phyloP scores from a whole-genome alignment of 2,329 filamentous ascomycete species.

The Ophiognomonia clavigignenti-juglandacearum region DNA sequence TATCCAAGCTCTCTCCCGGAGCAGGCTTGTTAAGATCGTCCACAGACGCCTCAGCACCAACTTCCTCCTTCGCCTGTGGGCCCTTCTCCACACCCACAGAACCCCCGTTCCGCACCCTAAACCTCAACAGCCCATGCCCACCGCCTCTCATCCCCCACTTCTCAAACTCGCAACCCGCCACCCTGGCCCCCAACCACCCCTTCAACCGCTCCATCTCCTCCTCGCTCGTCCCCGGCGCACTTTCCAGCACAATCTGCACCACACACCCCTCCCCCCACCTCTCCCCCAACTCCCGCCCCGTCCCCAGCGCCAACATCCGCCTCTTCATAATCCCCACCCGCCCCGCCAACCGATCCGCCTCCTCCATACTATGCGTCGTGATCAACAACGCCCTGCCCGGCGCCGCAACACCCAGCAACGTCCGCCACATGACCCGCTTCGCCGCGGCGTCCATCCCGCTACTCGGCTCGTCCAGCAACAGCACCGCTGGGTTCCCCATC shows the following conservation, averaged over 20 bases:
- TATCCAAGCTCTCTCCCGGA: conserved; percentile 34
- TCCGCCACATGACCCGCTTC: conserved; percentile 91
- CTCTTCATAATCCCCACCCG: conserved; percentile 82
- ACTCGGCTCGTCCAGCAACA: conserved; percentile 84
- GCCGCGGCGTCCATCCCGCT: conserved; percentile 87
- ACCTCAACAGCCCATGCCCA: conserved; percentile 11
- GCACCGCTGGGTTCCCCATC: conserved; percentile 84
- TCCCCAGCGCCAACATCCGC: conserved; percentile 80
- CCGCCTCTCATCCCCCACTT: conserved; percentile 10
- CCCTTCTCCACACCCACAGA: conserved; percentile 11
- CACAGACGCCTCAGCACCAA: not conserved
- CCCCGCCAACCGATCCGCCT: conserved; percentile 81
- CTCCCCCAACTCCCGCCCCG: conserved; percentile 64
- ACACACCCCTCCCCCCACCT: conserved; percentile 76
- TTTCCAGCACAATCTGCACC: conserved; percentile 72
- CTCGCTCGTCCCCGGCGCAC: conserved; percentile 67
- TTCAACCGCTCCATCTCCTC: conserved; percentile 64
- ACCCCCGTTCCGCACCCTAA: conserved; percentile 13
- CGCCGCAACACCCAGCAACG: conserved; percentile 55
- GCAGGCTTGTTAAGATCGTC: not conserved
- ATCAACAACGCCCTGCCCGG: conserved; percentile 77
- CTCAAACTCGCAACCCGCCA: conserved; percentile 65
- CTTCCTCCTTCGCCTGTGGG: not conserved
- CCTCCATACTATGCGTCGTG: conserved; percentile 94
- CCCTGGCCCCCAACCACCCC: conserved; percentile 56